phyloP scores from a whole-genome alignment of 1,139 yeast species.

The Lodderomyces elongisporus region DNA sequence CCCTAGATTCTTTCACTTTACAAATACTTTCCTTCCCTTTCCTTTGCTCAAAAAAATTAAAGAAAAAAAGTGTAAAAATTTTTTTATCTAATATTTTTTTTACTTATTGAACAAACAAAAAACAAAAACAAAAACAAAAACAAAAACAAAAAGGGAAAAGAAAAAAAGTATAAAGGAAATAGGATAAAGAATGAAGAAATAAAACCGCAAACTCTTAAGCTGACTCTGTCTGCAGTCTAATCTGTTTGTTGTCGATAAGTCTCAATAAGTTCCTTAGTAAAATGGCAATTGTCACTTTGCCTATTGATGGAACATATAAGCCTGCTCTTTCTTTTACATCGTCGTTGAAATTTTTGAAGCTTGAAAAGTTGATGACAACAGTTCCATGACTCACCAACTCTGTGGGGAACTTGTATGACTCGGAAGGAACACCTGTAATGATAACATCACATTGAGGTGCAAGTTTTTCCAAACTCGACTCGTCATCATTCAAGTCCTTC shows the following conservation, averaged over 20 bases:
- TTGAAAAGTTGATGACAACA: conserved; percentile 83
- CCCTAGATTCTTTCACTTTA: too few relatives aligned
- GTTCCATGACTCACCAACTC: conserved; percentile 81
- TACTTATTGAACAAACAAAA: too few relatives aligned
- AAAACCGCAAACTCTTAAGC: too few relatives aligned
- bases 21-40: too few relatives aligned
- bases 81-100: too few relatives aligned
- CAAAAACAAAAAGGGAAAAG: too few relatives aligned
- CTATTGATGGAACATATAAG: conserved; percentile 89
- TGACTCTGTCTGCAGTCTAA: too few relatives aligned
- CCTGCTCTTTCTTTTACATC: conserved; percentile 80
- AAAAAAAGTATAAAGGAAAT: too few relatives aligned
- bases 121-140: too few relatives aligned
- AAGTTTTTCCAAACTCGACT: conserved; percentile 52
- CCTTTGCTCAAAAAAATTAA: too few relatives aligned
- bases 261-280: conserved; percentile 80
- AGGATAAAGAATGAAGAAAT: too few relatives aligned
- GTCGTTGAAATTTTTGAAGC: conserved; percentile 80
- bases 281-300: conserved; percentile 95
- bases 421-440: conserved; percentile 91
- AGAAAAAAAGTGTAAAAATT: too few relatives aligned
- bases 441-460: conserved; percentile 82
- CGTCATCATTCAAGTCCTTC: conserved; percentile 50
- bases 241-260: conserved; percentile 58
- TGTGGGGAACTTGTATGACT: conserved; percentile 77